Evolutionary conservation across 2,329 filamentous ascomycete genomes (phyloP), one percentile per base, ranked within the genome.

Genomic region (Raffaelea arxii): DNA sequence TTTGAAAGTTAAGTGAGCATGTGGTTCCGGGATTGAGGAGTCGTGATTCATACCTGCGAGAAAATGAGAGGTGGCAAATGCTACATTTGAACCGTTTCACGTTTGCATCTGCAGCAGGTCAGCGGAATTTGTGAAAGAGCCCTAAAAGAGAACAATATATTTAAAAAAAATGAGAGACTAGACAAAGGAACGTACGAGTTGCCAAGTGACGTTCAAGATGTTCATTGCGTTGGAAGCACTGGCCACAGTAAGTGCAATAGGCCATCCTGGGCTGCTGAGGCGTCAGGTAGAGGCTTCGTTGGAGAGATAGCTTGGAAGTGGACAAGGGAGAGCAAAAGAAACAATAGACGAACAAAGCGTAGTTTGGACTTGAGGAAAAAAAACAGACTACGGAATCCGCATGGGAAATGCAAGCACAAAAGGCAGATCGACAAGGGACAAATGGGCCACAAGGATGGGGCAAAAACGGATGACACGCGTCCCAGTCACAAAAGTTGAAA

Each of bases 221-320:
- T 21, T 41, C 39, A 18, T 41, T 41, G 22, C 39, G 39, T n/a
- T 41, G 39, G 23, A 41, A 41, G 5, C 4, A 4, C 39, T 41
- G 39, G 22, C 39, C 39, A 21, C 39, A 41, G n/a, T 41, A 41
- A 5, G 23, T 41, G 39, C 39, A 41, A 25, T 25, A 41, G 9
- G 39, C 39, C 39, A 41, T 41, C n/a, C n/a, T n/a, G n/a, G n/a
- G n/a, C n/a, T n/a, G n/a, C n/a, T n/a, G n/a, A n/a, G n/a, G n/a
- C n/a, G n/a, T n/a, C n/a, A n/a, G n/a, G n/a, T n/a, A n/a, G n/a
- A n/a, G n/a, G n/a, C n/a, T n/a, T n/a, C n/a, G n/a, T n/a, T n/a
- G n/a, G n/a, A n/a, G n/a, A n/a, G n/a, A n/a, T n/a, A n/a, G n/a
- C n/a, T n/a, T n/a, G n/a, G n/a, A n/a, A n/a, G n/a, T n/a, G n/a